Evolutionary conservation across 1,284 basidiomycete species (phyloP), one percentile per base, ranked within the genome.

Genomic region (Cryptococcus hybrid): DNA sequence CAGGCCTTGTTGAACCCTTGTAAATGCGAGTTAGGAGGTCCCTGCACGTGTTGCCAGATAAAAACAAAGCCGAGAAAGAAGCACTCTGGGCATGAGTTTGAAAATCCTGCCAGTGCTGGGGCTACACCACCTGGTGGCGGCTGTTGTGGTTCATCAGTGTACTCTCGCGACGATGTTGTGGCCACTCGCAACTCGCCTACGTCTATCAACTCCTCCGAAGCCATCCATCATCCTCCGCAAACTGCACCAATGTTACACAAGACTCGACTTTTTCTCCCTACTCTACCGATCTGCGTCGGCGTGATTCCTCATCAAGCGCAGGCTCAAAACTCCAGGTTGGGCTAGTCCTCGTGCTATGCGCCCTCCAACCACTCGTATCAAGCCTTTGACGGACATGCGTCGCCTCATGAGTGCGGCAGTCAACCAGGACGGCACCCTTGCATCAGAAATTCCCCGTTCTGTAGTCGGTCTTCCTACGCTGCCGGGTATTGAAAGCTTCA

Each of bases 31-130:
- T 68, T 73, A 2, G 75, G 70, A 37, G 80, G 79, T 0, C 65
- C 68, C 0, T 83, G 82, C 67, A 74, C 72, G 55, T 90, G 89
- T 70, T 86, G 84, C 62, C 81, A 81, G 7, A 78, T 12, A 18
- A 74, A 13, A 34, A 7, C 9, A 52, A 61, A 56, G 48, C 39
- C 50, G 34, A 39, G 7, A 47, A 37, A 24, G 30, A 45, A 37
- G 7, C 11, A 13, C 54, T 18, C 18, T 50, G 45, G 57, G 3
- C 40, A 15, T 42, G 51, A 24, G 44, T 40, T 48, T 43, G 18
- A n/a, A 11, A 9, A 30, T 30, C 45, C 7, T 8, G 47, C 24
- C 11, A 42, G 38, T 15, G 47, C 36, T 24, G 47, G 42, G 2
- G 24, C 54, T 7, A 15, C 49, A 5, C 42, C 53, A 12, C 47